phyloP scores from a whole-genome alignment of 257 asterid species.

The Anisodus acutangulus region DNA sequence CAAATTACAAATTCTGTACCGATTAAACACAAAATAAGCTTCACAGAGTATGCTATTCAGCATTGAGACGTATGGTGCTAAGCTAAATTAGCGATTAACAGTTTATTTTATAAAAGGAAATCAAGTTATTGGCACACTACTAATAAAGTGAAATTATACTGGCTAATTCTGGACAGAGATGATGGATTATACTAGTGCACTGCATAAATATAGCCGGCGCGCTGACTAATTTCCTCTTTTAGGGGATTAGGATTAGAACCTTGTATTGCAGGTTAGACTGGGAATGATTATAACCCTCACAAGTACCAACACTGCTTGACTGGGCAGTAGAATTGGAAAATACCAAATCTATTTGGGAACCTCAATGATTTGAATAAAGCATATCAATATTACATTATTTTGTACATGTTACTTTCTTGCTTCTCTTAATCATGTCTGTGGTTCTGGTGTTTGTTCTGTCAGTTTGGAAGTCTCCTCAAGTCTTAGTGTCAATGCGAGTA shows the following conservation, averaged over 20 bases:
- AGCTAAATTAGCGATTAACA: not conserved
- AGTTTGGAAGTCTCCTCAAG: conserved; percentile 12
- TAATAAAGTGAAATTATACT: not conserved
- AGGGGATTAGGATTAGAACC: not conserved
- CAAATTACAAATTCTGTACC: not conserved
- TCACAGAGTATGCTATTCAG: not conserved
- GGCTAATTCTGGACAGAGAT: not conserved
- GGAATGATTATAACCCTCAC: not conserved
- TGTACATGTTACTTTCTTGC: not conserved
- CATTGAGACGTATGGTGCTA: not conserved
- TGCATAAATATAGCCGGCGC: not conserved
- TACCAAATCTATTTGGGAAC: not conserved
- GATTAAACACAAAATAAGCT: conserved; percentile 11
- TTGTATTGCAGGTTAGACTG: conserved; percentile 1
- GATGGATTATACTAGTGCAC: not conserved
- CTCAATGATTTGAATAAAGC: conserved; percentile 13
- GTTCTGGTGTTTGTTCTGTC: not conserved
- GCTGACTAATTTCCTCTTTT: not conserved
- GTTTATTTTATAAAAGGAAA: not conserved
- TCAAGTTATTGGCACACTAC: not conserved
- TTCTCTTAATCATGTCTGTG: not conserved
- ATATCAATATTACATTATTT: not conserved
- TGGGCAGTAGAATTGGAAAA: conserved; percentile 19
- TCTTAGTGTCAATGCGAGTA: not conserved
- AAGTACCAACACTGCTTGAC: not conserved